Base-by-base conservation (phyloP, 2,329 filamentous ascomycete species). In the Tolypocladium guangdongense region DNA sequence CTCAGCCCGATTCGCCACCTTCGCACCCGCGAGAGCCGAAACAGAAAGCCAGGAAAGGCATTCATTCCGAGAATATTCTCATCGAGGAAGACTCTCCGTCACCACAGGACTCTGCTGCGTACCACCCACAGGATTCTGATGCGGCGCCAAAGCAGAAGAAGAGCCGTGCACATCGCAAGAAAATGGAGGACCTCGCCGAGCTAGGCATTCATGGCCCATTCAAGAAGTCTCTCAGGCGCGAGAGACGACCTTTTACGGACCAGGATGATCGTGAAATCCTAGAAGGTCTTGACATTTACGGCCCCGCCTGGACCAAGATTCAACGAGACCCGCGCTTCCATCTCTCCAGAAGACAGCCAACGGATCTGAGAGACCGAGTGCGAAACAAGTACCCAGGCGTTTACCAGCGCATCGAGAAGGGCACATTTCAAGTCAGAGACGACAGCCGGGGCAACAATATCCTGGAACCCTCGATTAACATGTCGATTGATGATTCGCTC, bases 251-350 rank as follows among this genome's bases (percentile, higher is more conserved):
- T 0, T 86, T 85, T 57, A 81, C 81, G 0, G 78, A 81, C 32
- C 74, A 82, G 57, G 83, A 86, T 55, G 83, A 86, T 60, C 70
- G 70, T 33, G 78, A 83, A 57, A 86, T 86, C 46, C 69, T 84
- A 1, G 71, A 79, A 55, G 83, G 83, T 0, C 76, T 84, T 38
- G 70, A 80, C 39, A 62, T 74, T 4, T 83, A 84, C 61, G 82
- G 82, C 0, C 79, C 82, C 10, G 76, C 80, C 10, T 86, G 83
- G 82, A 83, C 81, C 51, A 81, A 78, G 63, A 86, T 86, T 22
- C 81, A 83, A 62, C 74, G 81, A 37, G 81, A 86, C 55, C 66
- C 76, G 16, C 71, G 71, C 32, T 83, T 81, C 64, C 72, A 81
- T 55, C 68, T 86, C n/a, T 74, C 77, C 5, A 78, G 65, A 55